Base-by-base conservation (phyloP, 257 asterid species). In the Asclepias syriaca region DNA sequence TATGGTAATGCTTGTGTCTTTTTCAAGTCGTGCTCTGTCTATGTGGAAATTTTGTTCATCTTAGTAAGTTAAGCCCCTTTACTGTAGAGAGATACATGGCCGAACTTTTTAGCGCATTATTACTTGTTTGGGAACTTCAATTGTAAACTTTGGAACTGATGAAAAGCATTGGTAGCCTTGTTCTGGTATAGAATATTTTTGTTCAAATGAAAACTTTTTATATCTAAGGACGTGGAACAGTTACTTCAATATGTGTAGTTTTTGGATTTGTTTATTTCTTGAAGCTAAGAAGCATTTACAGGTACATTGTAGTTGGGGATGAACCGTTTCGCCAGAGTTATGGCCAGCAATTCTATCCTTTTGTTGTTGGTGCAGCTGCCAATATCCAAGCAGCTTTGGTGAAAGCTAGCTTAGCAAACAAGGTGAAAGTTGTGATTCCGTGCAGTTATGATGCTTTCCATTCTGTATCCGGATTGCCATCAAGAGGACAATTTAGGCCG, bases 271-370 rank as follows among this genome's bases (percentile, higher is more conserved):
- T 66, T 74, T 51, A 50, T 50, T 46, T 55, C 29, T n/a, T 9
- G 21, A 72, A 74, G 53, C 72, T 51, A 39, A 69, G 60, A 24
- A 66, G 50, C 69, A 66, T 53, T 64, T 54, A 22, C 79, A 93
- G 98, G 79, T 90, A 86, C 71, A 79, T 93, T 50, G 89, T 95
- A 60, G 87, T 89, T 24, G 98, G 97, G 61, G 95, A 90, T 39
- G 96, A 90, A 76, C 91, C 95, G 48, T 90, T 90, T 86, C 87
- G 85, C 78, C 86, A 79, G 74, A 85, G 77, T 61, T 87, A 88
- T 46, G 89, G 93, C 5, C 84, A 81, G 40, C 89, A 87, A 71
- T 93, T 93, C 85, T 57, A 86, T 69, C 96, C 96, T 21, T 88
- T 86, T 75, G 82, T 85, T 43, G 86, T 88, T 51, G 93, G 95